Base-by-base conservation (phyloP, 768 basidiomycete genomes). In the Agrocybe pediades region DNA sequence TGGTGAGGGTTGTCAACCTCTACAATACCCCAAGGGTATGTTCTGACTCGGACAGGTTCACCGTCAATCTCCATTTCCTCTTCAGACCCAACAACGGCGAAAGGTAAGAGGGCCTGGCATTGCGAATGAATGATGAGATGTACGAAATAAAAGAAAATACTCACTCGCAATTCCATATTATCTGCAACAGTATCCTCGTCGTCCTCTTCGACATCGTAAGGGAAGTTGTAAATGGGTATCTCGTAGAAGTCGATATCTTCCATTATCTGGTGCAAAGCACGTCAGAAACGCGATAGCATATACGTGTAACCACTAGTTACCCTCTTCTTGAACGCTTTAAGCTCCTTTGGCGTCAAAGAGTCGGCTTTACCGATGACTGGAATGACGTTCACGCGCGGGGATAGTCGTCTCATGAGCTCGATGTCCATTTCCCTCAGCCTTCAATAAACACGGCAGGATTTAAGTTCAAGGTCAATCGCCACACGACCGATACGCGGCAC, bases 211-310 rank as follows among this genome's bases (percentile, higher is more conserved):
- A 88, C 82, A 62, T 95, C 92, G 68, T 93, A 95, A 0, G 92
- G 92, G 82, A 95, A 95, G 77, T 94, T 94, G 76, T 94, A 95
- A 43, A 95, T 85, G 1, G 92, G 91, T 60, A 95, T 95, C 53
- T 85, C 82, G 70, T 92, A 92, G 75, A 92, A 77, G 62, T 90
- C 87, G 60, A 96, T 94, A 62, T 96, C 93, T 69, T 96, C 92
- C 89, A 93, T 92, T 55, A 95, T 84, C 89, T 92, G 55, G 17
- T 23, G 20, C 17, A 33, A 6, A 41, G 41, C 9, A 51, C n/a
- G 44, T 30, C 21, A 19, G 0, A 27, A 9, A 46, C 15, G 46
- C 27, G 2, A 19, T 11, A 33, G 16, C 16, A 6, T n/a, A 46
- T 17, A n/a, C 41, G 26, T 26, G 11, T 0, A 46, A 21, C 8